Conservation (phyloP, 331 rosid genomes). For the Telfairia occidentalis region DNA sequence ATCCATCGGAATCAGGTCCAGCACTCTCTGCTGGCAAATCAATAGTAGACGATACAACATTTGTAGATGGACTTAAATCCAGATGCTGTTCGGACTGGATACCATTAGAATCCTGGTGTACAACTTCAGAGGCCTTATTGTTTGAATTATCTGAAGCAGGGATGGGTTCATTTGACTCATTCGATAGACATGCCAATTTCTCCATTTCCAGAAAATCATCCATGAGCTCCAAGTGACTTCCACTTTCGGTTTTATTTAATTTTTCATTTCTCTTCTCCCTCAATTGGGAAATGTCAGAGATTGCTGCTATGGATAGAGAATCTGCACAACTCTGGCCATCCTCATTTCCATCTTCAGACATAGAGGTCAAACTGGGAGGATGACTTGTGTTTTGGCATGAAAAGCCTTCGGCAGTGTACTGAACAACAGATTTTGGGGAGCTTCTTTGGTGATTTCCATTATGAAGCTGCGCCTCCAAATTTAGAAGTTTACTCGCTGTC, state of each 20-base stretch:
- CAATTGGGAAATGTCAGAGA: constrained; percentile 46
- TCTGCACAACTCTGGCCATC: constrained; percentile 67
- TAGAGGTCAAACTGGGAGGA: constrained; percentile 73
- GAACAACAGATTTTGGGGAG: constrained; percentile 61
- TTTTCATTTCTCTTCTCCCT: constrained; percentile 48
- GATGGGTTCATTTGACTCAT: constrained; percentile 39
- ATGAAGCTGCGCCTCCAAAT: constrained; percentile 57
- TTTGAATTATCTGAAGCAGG: constrained; percentile 29
- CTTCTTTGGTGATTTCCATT: constrained; percentile 49
- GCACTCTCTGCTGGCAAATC: constrained; percentile 17
- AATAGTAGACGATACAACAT: constrained; percentile 26
- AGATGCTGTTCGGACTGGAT: constrained; percentile 27
- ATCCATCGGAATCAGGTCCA: constrained; percentile 26
- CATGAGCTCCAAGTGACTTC: constrained; percentile 75
- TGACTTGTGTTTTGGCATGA: constrained; percentile 58
- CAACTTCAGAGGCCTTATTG: constrained; percentile 28
- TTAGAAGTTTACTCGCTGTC: constrained; percentile 70
- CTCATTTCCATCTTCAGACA: constrained; percentile 89
- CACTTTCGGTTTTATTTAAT: constrained; percentile 46
- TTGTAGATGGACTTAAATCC: constrained; percentile 25
- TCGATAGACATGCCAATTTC: constrained; percentile 72
- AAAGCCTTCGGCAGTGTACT: constrained; percentile 46
- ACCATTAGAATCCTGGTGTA: constrained; percentile 27
- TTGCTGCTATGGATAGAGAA: constrained; percentile 55
- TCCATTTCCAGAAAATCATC: constrained; percentile 98